Evolutionary conservation across 2,329 filamentous ascomycete genomes (phyloP).

Genomic region (Fusarium nelsonii): DNA sequence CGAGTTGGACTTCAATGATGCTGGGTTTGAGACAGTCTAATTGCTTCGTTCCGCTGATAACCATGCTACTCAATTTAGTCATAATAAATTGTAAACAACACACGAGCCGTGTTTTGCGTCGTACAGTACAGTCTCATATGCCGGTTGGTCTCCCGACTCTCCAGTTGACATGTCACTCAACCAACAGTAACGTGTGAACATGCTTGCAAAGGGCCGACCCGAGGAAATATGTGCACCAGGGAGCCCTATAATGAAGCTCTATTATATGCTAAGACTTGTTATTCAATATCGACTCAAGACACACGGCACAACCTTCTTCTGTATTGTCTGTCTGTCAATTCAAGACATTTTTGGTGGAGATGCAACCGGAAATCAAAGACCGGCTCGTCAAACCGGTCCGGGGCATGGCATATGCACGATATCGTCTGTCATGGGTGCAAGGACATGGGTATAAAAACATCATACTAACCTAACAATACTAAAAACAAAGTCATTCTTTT

Average conservation of each 20-base stretch:
- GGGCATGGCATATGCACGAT: conserved; percentile 30
- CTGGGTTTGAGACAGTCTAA: neutral
- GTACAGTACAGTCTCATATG: conserved; percentile 4
- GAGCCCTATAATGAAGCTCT: neutral
- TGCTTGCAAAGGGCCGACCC: conserved; percentile 23
- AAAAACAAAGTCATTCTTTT: neutral
- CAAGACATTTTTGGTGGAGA: conserved; percentile 16
- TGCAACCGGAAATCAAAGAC: conserved; percentile 31
- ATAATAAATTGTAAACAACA: conserved; percentile 17
- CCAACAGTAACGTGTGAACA: neutral
- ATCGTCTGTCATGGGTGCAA: conserved; percentile 28
- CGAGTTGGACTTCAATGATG: neutral
- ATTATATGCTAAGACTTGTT: neutral
- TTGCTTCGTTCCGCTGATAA: neutral
- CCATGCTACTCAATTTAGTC: conserved; percentile 15
- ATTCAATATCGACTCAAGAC: neutral
- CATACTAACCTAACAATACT: neutral
- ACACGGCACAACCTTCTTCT: conserved; percentile 8
- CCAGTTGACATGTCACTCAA: conserved; percentile 12
- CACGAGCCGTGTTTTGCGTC: neutral
- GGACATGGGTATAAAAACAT: conserved; percentile 3
- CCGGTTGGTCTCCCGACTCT: conserved; percentile 15
- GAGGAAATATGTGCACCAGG: conserved; percentile 16
- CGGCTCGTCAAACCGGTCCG: conserved; percentile 32
- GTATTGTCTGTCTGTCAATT: neutral